Base-by-base conservation (phyloP, 2,329 filamentous ascomycete species). In the Phialocephala sp. region DNA sequence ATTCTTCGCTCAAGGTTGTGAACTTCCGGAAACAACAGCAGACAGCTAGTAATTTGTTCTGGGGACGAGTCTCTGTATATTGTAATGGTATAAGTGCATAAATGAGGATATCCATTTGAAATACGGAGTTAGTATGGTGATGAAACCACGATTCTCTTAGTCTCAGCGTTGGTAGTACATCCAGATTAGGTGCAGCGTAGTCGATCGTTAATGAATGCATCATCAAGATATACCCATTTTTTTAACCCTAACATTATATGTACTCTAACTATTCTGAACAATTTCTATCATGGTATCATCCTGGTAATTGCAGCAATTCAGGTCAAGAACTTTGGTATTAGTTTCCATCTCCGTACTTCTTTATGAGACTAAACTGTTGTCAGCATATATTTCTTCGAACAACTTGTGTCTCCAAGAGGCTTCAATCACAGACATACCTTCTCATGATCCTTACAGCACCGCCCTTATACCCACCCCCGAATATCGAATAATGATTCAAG, bases 1-100 rank as follows among this genome's bases (percentile, higher is more conserved):
- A 58, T 98, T 98, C 81, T 99, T 98, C 78, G 89, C 93, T 0
- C 95, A 99, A 77, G 94, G 90, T 8, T 94, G 90, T 78, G 92
- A 89, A 68, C 55, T 73, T 52, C 39, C 61, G 8, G 71, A 65
- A n/a, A 66, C 68, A 3, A 39, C 32, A 24, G 27, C 50, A 27
- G 62, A 66, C 50, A 59, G 56, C 22, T 52, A 66, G 58, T 63
- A 61, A 64, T 50, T 45, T 41, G 37, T 20, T 37, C n/a, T 37
- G 35, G 18, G 35, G 3, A 37, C 39, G 36, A 9, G 18, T 57
- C 39, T 12, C 3, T 41, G 36, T 57, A 41, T 39, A 57, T 57
- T 37, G 20, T 57, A 24, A 39, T 56, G 27, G 18, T 36, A 27
- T 18, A 36, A 20, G 27, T 55, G 14, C 36, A 39, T 39, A 22